A percentile compares a stretch with the other conserved stretches of the same genome.
These are phyloP conservation scores for Verticillium dahliae DNA, from an alignment of 2,329 filamentous ascomycete genomes.

Conservation along the genomic window DNA sequence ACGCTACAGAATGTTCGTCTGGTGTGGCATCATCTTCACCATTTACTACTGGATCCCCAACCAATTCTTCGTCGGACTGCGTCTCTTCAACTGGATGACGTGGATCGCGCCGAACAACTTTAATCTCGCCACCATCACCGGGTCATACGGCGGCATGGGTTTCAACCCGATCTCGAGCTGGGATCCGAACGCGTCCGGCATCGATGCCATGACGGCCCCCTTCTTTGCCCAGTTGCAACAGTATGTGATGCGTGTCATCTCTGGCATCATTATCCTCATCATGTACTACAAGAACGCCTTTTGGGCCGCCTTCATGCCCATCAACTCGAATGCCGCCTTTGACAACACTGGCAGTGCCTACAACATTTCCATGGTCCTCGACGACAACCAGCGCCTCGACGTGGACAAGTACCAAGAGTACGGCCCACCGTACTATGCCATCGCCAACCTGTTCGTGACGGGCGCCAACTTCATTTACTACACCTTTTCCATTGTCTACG, in stretches of 20 bases:
- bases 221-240: slow-evolving; percentile 32
- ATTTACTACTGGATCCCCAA: slow-evolving; percentile 42
- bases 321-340: slow-evolving; percentile 39
- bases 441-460: slow-evolving; percentile 21
- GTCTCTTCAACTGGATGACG: slow-evolving; percentile 41
- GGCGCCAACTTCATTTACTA: slow-evolving; percentile 25
- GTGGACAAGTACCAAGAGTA: slow-evolving; percentile 26
- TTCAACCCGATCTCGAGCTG: slow-evolving; percentile 45
- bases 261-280: slow-evolving; percentile 29
- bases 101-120: slow-evolving; percentile 41
- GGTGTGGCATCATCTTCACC: slow-evolving; percentile 28
- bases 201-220: slow-evolving; percentile 26
- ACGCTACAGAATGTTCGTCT: slow-evolving; percentile 36
- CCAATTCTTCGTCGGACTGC: slow-evolving; percentile 36
- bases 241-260: slow-evolving; percentile 24
- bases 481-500: slow-evolving; percentile 26
- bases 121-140: slow-evolving; percentile 35
- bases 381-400: slow-evolving; percentile 22
- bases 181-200: slow-evolving; percentile 33
- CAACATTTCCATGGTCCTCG: slow-evolving; percentile 28
- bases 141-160: slow-evolving; percentile 31
- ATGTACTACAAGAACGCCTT: slow-evolving; percentile 37
- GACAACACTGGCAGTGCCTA: slow-evolving; percentile 35
- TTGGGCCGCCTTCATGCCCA: slow-evolving; percentile 37
- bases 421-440: slow-evolving; percentile 24